Base-by-base conservation (phyloP, 2,329 filamentous ascomycete genomes). In the Aspergillus hiratsukae region DNA sequence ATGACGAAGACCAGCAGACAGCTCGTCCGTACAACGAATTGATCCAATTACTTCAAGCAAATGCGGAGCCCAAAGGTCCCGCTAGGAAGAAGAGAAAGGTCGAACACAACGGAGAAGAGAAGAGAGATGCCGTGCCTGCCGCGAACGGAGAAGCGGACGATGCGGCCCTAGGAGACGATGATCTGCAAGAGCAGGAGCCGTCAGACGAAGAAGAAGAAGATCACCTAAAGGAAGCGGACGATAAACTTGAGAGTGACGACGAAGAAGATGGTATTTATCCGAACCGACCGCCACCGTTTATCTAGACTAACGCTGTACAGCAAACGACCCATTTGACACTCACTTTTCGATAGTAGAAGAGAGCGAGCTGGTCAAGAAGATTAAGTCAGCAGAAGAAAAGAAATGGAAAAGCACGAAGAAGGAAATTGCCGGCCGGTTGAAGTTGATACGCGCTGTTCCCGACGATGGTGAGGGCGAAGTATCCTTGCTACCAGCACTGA, bases 301-400 rank as follows among this genome's bases (percentile, higher is more conserved):
- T 45, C 37, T 57, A 31, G 48, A 64, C 21, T 81, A 83, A 46
- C 78, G 82, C 14, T 79, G 81, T 49, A 79, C 84, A 60, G 71
- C 76, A 28, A 75, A 75, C 4, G 89, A 96, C 70, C 88, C 90
- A 0, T 97, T 95, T 67, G 88, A 94, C 61, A 75, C 78, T 7
- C 93, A 97, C 73, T 96, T 95, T 69, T 83, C 85, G 35, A 80
- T 80, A 45, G 84, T 86, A 0, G 82, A 92, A 48, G 83, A 88
- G 50, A 78, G 81, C 5, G 73, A 81, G 45, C 75, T 91, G 7
- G 75, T 80, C 1, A 75, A 76, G 62, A 82, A 74, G 37, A 66
- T 83, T 37, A 74, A 80, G 57, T 72, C 76, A 21, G 75, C 79
- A 29, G 67, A 74, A 6, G 68, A 75, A 10, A 80, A 78, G 48